A percentile compares a stretch with the other conserved stretches of the same genome.
These are phyloP conservation scores for Dissophora globulifera DNA, from an alignment of 192 early-diverging fungal species.

Conservation along the genomic window DNA sequence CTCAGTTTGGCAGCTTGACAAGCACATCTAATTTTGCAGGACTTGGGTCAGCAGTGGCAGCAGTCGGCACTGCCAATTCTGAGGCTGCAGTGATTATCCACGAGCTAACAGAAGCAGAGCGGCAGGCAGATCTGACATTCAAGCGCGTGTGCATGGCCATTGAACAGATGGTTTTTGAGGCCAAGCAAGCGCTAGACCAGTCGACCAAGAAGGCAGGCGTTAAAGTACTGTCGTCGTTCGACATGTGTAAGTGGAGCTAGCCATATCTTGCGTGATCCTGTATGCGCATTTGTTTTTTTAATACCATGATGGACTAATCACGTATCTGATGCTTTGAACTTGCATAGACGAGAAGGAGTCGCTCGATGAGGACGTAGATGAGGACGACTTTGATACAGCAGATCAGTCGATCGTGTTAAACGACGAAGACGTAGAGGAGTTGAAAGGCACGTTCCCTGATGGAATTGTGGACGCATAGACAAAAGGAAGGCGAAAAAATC, in stretches of 20 bases:
- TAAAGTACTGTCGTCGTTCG: slow-evolving; percentile 44
- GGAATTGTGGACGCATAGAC: neutral
- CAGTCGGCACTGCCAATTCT: too few relatives aligned
- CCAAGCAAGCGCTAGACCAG: slow-evolving; percentile 39
- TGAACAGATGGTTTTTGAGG: slow-evolving; percentile 52
- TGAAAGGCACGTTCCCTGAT: too few relatives aligned
- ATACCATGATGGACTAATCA: too few relatives aligned
- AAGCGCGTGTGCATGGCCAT: slow-evolving; percentile 39
- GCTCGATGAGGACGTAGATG: slow-evolving; percentile 10
- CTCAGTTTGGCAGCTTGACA: neutral
- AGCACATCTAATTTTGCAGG: too few relatives aligned
- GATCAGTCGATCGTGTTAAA: slow-evolving; percentile 17
- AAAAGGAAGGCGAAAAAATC: too few relatives aligned
- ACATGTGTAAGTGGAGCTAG: slow-evolving; percentile 33
- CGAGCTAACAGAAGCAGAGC: slow-evolving; percentile 40
- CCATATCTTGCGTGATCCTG: neutral
- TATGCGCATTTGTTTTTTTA: neutral
- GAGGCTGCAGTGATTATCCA: slow-evolving; percentile 27
- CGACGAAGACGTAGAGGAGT: slow-evolving; percentile 1
- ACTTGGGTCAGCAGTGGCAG: too few relatives aligned
- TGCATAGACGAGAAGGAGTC: slow-evolving; percentile 13
- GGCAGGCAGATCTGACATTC: slow-evolving; percentile 43
- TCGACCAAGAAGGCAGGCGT: slow-evolving; percentile 36
- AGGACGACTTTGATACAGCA: slow-evolving; percentile 18
- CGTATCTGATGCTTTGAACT: too few relatives aligned